Evolutionary conservation across 1,284 basidiomycete genomes (phyloP).

Genomic region (Tilletia setariae): DNA sequence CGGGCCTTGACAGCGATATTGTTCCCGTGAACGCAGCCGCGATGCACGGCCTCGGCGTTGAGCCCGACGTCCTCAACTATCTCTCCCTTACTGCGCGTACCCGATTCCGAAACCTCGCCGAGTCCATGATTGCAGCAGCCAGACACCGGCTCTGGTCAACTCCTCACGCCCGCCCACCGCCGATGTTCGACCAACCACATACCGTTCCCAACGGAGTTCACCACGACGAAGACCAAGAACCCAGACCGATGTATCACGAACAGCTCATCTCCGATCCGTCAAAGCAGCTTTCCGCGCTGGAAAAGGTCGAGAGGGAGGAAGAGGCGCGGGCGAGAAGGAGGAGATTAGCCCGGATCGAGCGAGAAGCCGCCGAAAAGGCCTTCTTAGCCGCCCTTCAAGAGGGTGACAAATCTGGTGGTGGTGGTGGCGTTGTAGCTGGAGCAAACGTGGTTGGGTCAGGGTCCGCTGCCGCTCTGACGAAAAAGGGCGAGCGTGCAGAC

Average conservation of each 20-base stretch:
- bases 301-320: constrained; percentile 47
- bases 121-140: constrained; percentile 46
- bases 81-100: constrained; percentile 46
- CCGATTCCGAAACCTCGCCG: constrained; percentile 48
- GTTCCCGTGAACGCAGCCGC: background rate
- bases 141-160: constrained; percentile 50
- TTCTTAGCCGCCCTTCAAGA: constrained; percentile 11
- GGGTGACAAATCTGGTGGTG: background rate
- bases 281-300: constrained; percentile 48
- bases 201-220: background rate
- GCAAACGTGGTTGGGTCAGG: constrained; percentile 20
- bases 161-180: constrained; percentile 40
- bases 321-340: constrained; percentile 38
- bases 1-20: background rate
- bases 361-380: constrained; percentile 42
- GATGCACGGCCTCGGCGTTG: constrained; percentile 43
- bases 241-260: constrained; percentile 45
- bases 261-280: constrained; percentile 39
- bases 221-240: constrained; percentile 1
- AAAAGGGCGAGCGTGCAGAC: constrained; percentile 30
- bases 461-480: constrained; percentile 19
- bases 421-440: background rate
- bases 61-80: constrained; percentile 49
- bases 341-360: constrained; percentile 29
- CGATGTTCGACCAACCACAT: constrained; percentile 22